Conservation (phyloP, 2,329 filamentous ascomycete genomes). For the Stachybotrys chartarum region DNA sequence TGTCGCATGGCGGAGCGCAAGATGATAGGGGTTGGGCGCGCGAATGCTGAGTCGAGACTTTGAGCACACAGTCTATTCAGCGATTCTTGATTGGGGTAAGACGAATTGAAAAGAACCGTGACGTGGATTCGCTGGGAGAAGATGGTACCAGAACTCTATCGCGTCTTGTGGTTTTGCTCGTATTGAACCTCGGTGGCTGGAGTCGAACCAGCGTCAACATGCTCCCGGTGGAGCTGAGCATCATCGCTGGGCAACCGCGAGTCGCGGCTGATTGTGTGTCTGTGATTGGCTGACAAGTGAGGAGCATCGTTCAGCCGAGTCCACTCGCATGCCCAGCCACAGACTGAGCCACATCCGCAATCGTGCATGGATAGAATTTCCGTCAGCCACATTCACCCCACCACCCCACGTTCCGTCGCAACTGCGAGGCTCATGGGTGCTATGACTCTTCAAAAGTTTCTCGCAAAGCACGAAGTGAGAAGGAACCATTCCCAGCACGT, state of each 20-base stretch:
- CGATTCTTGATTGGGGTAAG: neutral
- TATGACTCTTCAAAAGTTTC: neutral
- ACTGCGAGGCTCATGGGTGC: neutral
- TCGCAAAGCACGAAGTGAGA: neutral
- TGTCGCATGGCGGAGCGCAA: conserved; percentile 25
- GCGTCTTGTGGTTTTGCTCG: conserved; percentile 4
- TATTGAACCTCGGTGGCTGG: conserved; percentile 19
- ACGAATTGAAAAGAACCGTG: neutral
- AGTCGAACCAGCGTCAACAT: conserved; percentile 15
- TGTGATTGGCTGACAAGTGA: conserved; percentile 8
- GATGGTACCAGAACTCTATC: neutral
- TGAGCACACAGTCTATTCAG: neutral
- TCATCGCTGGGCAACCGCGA: conserved; percentile 17
- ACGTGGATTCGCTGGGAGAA: no score
- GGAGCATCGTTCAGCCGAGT: conserved; percentile 18
- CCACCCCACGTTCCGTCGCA: neutral
- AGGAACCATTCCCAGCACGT: no score
- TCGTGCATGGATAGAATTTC: no score
- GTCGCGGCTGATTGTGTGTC: conserved; percentile 6
- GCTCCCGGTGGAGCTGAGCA: conserved; percentile 20
- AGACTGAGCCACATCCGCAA: no score
- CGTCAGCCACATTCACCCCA: neutral
- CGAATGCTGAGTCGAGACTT: neutral
- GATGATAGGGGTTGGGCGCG: neutral
- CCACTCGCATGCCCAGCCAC: conserved; percentile 1